phyloP scores from a whole-genome alignment of 1,284 basidiomycete species.

The Somion occarium region DNA sequence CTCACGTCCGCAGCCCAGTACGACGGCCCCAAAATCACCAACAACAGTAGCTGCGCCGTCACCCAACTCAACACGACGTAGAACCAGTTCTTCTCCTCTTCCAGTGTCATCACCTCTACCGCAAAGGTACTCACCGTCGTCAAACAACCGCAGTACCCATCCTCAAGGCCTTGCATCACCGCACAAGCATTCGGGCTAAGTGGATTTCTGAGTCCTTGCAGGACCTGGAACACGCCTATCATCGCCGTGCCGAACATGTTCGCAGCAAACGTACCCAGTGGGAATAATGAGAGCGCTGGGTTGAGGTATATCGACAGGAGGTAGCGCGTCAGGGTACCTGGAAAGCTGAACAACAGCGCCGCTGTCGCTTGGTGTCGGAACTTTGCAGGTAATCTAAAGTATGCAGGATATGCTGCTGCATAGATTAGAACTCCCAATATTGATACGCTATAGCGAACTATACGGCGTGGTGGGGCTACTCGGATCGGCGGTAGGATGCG shows the following conservation, averaged over 20 bases:
- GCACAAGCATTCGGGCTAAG: conserved; percentile 56
- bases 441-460: conserved; percentile 41
- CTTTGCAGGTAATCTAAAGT: conserved; percentile 65
- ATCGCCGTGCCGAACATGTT: conserved; percentile 83
- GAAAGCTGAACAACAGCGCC: conserved; percentile 87
- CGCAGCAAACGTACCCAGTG: conserved; percentile 84
- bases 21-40: conserved; percentile 75
- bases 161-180: conserved; percentile 74
- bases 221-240: conserved; percentile 65
- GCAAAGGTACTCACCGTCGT: conserved; percentile 95
- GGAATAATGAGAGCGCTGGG: conserved; percentile 55
- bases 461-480: conserved; percentile 31
- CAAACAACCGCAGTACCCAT: conserved; percentile 95
- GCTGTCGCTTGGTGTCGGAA: conserved; percentile 83
- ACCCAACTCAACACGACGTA: conserved; percentile 73
- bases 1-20: conserved; percentile 50
- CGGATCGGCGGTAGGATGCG: conserved; percentile 28
- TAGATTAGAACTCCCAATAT: conserved; percentile 52
- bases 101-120: conserved; percentile 69
- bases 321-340: conserved; percentile 86
- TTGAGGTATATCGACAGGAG: conserved; percentile 75
- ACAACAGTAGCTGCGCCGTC: conserved; percentile 65
- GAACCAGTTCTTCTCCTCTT: conserved; percentile 49
- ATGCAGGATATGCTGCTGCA: conserved; percentile 68
- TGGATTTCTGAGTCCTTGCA: conserved; percentile 52